Conservation (phyloP, 2,329 filamentous ascomycete species). For the Venturia nashicola region DNA sequence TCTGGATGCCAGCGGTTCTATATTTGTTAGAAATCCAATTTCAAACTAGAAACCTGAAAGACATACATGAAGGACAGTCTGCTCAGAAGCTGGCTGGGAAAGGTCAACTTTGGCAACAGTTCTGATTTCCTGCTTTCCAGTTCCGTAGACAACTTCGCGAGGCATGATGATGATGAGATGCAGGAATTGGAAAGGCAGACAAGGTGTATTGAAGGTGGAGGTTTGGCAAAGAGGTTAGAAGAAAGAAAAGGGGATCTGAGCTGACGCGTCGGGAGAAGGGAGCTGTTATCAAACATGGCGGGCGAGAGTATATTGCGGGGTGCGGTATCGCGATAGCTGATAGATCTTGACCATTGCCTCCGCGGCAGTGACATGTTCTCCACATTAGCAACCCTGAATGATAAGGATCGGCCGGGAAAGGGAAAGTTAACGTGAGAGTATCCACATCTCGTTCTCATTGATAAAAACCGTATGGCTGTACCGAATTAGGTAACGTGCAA, state of each 20-base stretch:
- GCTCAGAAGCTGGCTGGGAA: constrained; percentile 57
- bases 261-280: background rate
- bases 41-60: background rate
- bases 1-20: constrained; percentile 92
- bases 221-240: background rate
- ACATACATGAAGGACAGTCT: constrained; percentile 58
- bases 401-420: background rate
- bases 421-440: background rate
- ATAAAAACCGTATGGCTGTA: background rate
- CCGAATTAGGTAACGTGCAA: background rate
- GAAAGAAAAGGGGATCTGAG: background rate
- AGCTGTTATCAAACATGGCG: background rate
- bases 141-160: constrained; percentile 30
- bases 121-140: constrained; percentile 41
- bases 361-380: background rate
- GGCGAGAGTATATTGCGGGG: background rate
- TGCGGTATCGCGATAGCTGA: background rate
- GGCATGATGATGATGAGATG: background rate
- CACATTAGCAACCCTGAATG: background rate
- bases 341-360: background rate
- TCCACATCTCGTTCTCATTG: background rate
- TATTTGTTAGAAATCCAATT: background rate
- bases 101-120: constrained; percentile 63
- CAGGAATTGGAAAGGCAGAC: background rate
- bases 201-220: no score